Conservation (phyloP, 805 yeast species). For the Phaffomyces opuntiae region DNA sequence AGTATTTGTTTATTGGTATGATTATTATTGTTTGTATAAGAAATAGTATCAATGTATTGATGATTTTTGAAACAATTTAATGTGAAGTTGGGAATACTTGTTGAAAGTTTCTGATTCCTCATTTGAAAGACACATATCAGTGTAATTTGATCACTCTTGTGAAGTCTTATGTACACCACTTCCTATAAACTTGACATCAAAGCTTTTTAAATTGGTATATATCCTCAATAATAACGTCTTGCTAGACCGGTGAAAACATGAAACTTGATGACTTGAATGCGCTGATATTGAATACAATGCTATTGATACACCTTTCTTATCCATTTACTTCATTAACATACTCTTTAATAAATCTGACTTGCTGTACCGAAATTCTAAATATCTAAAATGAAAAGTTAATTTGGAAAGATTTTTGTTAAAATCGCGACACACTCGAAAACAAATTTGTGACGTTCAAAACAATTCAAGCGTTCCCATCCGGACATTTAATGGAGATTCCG, state of each 20-base stretch:
- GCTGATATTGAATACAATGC: too few relatives aligned
- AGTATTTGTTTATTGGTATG: slow-evolving; percentile 9
- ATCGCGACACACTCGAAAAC: neutral
- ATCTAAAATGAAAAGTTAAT: slow-evolving; percentile 4
- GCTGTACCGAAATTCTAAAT: slow-evolving; percentile 5
- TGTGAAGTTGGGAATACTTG: too few relatives aligned
- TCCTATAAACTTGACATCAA: too few relatives aligned
- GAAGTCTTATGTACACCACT: too few relatives aligned
- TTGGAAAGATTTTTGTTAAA: slow-evolving; percentile 6
- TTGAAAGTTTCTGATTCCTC: too few relatives aligned
- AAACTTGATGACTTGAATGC: too few relatives aligned
- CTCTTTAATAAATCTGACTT: slow-evolving; percentile 9
- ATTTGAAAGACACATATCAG: too few relatives aligned
- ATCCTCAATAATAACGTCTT: too few relatives aligned
- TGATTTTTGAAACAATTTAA: too few relatives aligned
- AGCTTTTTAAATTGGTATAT: too few relatives aligned
- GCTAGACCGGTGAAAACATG: too few relatives aligned
- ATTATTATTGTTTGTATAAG: neutral
- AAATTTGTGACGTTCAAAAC: neutral
- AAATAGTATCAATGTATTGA: neutral
- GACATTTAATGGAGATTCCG: neutral
- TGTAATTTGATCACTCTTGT: too few relatives aligned
- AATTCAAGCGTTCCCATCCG: neutral
- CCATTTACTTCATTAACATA: slow-evolving; percentile 2
- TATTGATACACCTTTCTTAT: neutral